Evolutionary conservation across 164 flowering plant genomes (phyloP), one percentile per base, ranked within the genome.

Genomic region (Vitis labrusca): DNA sequence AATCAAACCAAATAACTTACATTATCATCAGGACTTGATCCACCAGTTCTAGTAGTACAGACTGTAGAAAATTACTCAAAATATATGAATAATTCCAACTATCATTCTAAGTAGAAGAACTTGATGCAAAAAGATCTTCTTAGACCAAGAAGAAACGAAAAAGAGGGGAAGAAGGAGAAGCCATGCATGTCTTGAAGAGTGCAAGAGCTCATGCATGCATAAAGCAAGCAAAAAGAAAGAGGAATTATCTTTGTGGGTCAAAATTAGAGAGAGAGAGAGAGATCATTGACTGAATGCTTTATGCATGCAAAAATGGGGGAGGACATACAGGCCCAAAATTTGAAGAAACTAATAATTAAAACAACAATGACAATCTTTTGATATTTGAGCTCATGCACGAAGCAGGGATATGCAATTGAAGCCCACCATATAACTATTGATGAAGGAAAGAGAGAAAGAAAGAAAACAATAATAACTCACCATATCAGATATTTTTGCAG

Each of bases 401-500:
- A 74, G 58, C 66, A 67, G 55, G 62, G 57, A 73, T 53, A 55
- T 29, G 48, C 27, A 59, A 61, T 49, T 55, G 61, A 60, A 66
- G 27, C 23, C 12, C 52, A 37, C 29, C 27, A 49, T 14, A 15
- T 48, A 47, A 3, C 1, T 10, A 13, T 4, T 61, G 30, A 61
- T 52, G 52, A 30, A 37, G 23, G 62, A 17, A 64, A 37, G 65
- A 32, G 47, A 27, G 50, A 30, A 23, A 61, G 32, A 53, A 68
- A 66, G 16, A 63, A 74, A 54, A 70, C 5, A 48, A 52, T 64
- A 64, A 10, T 51, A 72, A 64, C 62, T 66, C 32, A 59, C 61
- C 56, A 54, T 55, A 57, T 66, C 71, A 74, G 60, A 76, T 74
- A 55, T 76, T 66, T 59, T 62, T 71, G 76, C 73, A 74, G 82